Evolutionary conservation across 2,329 filamentous ascomycete genomes (phyloP).

Genomic region (Chlorencoelia australis): DNA sequence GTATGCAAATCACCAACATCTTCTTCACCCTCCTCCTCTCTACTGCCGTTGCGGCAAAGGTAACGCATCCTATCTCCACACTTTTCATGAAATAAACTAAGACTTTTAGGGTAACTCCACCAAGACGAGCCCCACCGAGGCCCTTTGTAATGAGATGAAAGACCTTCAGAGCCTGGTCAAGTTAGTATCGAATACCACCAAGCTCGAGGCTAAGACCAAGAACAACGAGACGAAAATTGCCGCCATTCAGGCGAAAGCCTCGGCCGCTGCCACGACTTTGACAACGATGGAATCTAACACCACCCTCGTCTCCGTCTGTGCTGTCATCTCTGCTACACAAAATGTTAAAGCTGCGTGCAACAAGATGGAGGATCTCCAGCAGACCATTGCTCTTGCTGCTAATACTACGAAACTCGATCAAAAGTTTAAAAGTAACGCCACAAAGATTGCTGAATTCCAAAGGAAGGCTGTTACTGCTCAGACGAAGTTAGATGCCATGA

Average conservation of each 20-base stretch:
- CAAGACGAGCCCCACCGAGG: conserved; percentile 23
- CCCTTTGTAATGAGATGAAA: conserved; percentile 28
- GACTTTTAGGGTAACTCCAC: conserved; percentile 22
- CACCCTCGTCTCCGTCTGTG: conserved; percentile 29
- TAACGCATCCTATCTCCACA: too few species aligned
- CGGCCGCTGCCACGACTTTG: conserved; percentile 24
- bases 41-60: conserved; percentile 23
- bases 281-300: conserved; percentile 27
- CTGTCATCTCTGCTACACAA: conserved; percentile 24
- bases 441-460: conserved; percentile 6
- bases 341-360: conserved; percentile 7
- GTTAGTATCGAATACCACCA: conserved; percentile 29
- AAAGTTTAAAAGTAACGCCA: conserved; percentile 11
- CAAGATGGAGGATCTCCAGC: conserved; percentile 9
- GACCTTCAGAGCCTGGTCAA: conserved; percentile 24
- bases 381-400: conserved; percentile 9
- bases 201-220: conserved; percentile 26
- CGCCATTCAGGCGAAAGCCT: conserved; percentile 30
- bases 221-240: conserved; percentile 31
- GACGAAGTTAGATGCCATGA: conserved; percentile 6
- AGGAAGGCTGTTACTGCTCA: conserved; percentile 7
- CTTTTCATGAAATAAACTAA: too few species aligned
- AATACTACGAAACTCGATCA: conserved; percentile 9
- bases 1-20: conserved; percentile 14
- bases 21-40: conserved; percentile 19